phyloP scores from a whole-genome alignment of 441 rosid genomes.

The Mallotus repandus region DNA sequence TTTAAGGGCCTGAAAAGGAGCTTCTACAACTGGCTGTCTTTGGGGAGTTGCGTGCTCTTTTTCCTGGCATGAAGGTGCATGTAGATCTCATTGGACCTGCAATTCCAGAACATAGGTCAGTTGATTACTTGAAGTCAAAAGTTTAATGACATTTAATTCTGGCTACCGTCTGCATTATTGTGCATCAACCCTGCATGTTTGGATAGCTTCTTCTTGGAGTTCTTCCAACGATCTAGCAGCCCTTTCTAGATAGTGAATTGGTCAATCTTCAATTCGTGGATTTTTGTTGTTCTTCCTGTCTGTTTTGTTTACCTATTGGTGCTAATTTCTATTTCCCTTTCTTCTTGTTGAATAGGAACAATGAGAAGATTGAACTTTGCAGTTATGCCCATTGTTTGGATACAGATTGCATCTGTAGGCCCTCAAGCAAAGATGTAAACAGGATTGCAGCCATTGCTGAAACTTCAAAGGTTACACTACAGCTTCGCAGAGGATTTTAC shows the following conservation, averaged over 20 bases:
- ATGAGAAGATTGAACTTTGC: constrained; percentile 47
- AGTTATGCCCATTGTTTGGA: constrained; percentile 54
- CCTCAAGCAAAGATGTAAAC: constrained; percentile 31
- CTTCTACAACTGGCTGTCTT: constrained; percentile 78
- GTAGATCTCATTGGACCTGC: constrained; percentile 81
- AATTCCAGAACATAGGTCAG: constrained; percentile 67
- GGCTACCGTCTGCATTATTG: neutral
- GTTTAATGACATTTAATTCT: constrained; percentile 10
- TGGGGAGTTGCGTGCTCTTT: constrained; percentile 74
- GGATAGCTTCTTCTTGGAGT: neutral
- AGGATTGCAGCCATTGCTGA: constrained; percentile 5
- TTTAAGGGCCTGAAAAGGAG: constrained; percentile 88
- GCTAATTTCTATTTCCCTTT: constrained; percentile 14
- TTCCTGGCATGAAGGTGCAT: constrained; percentile 57
- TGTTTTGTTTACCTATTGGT: neutral
- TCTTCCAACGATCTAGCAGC: neutral
- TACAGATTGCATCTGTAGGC: constrained; percentile 59
- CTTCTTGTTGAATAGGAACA: constrained; percentile 49
- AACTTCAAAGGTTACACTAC: constrained; percentile 49
- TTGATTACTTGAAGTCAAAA: constrained; percentile 16
- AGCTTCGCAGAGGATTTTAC: constrained; percentile 66
- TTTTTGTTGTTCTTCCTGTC: neutral
- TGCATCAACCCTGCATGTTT: neutral
- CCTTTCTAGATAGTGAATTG: neutral
- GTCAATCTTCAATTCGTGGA: neutral